A percentile compares a stretch with the other conserved stretches of the same genome.
These are phyloP conservation scores for Thraustochytrium sp. DNA, from an alignment of 352 stramenopile species.

Conservation along the genomic window DNA sequence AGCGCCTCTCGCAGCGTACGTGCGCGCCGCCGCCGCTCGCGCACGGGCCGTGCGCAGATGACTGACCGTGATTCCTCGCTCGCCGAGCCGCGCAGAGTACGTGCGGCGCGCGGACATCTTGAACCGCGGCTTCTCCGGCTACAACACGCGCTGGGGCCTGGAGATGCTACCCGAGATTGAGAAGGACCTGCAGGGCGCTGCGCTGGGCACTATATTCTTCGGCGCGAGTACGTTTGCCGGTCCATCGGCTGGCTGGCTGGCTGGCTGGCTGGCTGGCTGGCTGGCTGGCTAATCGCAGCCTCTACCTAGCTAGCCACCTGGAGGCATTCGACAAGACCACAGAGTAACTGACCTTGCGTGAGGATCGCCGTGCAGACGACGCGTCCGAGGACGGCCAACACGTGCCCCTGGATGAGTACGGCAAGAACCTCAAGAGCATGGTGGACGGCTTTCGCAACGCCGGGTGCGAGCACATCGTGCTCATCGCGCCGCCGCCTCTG, in stretches of 20 bases:
- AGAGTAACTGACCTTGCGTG: not conserved
- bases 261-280: no score
- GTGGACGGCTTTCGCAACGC: not conserved
- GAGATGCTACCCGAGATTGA: not conserved
- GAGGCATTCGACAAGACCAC: no score
- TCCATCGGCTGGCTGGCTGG: no score
- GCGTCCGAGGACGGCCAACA: not conserved
- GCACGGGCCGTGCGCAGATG: not conserved
- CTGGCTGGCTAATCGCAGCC: not conserved
- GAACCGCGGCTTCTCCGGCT: slow-evolving; percentile 44
- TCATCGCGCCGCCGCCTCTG: slow-evolving; percentile 41
- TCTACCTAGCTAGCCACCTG: not conserved
- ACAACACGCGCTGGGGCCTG: slow-evolving; percentile 39
- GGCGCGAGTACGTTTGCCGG: slow-evolving; percentile 40
- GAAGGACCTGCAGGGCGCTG: not conserved
- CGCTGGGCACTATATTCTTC: slow-evolving; percentile 19
- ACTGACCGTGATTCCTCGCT: not conserved
- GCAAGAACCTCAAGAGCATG: slow-evolving; percentile 18
- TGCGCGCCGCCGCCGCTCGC: not conserved
- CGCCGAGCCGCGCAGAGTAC: slow-evolving; percentile 6
- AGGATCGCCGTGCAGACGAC: slow-evolving; percentile 14
- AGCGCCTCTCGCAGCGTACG: slow-evolving; percentile 17
- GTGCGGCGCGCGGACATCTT: slow-evolving; percentile 37
- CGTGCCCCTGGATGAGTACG: slow-evolving; percentile 45
- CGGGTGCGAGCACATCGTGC: slow-evolving; percentile 25